Evolutionary conservation across 2,329 filamentous ascomycete genomes (phyloP).

Genomic region (Pseudocercospora pini-densiflorae): DNA sequence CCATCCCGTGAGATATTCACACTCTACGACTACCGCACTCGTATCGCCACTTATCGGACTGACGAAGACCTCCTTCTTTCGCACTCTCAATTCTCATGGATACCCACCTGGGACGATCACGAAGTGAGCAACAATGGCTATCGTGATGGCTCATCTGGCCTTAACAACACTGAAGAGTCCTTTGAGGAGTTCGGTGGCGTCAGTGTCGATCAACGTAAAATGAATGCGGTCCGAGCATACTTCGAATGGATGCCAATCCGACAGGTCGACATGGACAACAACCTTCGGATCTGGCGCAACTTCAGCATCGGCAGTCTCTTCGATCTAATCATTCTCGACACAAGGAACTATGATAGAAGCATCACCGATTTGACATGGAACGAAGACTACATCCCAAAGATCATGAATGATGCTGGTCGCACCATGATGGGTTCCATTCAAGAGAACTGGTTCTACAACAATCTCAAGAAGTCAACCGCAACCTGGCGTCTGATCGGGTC

Average conservation of each 20-base stretch:
- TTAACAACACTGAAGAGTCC: slow-evolving; percentile 51
- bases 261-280: slow-evolving; percentile 51
- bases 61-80: slow-evolving; percentile 47
- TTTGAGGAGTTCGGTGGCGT: slow-evolving; percentile 47
- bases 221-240: slow-evolving; percentile 50
- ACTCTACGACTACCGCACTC: slow-evolving; percentile 51
- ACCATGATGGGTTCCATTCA: slow-evolving; percentile 34
- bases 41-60: slow-evolving; percentile 47
- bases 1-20: slow-evolving; percentile 46
- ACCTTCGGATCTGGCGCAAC: slow-evolving; percentile 48
- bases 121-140: slow-evolving; percentile 49
- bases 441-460: slow-evolving; percentile 58
- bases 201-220: slow-evolving; percentile 50
- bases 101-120: slow-evolving; percentile 46
- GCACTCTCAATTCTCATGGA: slow-evolving; percentile 49
- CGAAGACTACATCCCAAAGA: slow-evolving; percentile 26
- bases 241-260: slow-evolving; percentile 52
- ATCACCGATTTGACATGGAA: slow-evolving; percentile 45
- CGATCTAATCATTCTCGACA: slow-evolving; percentile 51
- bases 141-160: slow-evolving; percentile 44
- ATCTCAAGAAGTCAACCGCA: slow-evolving; percentile 50
- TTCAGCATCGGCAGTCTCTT: slow-evolving; percentile 49
- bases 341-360: slow-evolving; percentile 48
- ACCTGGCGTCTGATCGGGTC: slow-evolving; percentile 72
- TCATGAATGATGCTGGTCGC: slow-evolving; percentile 36